These are phyloP conservation scores for Dioszegia hungarica DNA, from an alignment of 768 basidiomycete species.

Conservation along the genomic window DNA sequence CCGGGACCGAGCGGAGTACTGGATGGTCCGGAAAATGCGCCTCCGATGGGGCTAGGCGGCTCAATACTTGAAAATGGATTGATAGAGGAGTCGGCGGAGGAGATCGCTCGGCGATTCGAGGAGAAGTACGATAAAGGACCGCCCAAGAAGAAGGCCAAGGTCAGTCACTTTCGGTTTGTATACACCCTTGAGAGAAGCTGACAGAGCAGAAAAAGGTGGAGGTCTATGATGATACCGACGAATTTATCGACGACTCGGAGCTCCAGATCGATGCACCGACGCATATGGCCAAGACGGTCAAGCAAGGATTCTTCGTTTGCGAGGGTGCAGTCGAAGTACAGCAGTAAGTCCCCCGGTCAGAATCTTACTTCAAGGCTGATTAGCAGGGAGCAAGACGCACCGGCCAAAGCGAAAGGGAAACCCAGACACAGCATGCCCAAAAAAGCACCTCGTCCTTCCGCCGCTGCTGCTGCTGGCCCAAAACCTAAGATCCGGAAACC, in stretches of 20 bases:
- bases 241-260: slow-evolving; percentile 97
- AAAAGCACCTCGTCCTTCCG: no score
- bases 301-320: slow-evolving; percentile 76
- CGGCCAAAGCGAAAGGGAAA: not conserved
- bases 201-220: slow-evolving; percentile 18
- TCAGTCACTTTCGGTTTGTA: no score
- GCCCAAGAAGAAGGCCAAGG: slow-evolving; percentile 18
- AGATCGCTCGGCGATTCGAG: slow-evolving; percentile 34
- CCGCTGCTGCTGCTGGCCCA: not conserved
- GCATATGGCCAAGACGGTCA: slow-evolving; percentile 83
- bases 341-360: slow-evolving; percentile 53
- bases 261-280: slow-evolving; percentile 83
- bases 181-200: no score
- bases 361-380: no score
- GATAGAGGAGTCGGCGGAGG: no score
- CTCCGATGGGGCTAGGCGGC: no score
- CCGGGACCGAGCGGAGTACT: no score
- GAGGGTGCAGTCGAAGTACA: slow-evolving; percentile 79
- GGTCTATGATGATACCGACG: slow-evolving; percentile 86
- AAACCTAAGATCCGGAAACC: not conserved
- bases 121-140: slow-evolving; percentile 29
- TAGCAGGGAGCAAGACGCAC: no score
- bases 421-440: no score
- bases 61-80: no score
- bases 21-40: no score